phyloP scores from a whole-genome alignment of 2,329 filamentous ascomycete genomes.

The Aspergillus vadensis region DNA sequence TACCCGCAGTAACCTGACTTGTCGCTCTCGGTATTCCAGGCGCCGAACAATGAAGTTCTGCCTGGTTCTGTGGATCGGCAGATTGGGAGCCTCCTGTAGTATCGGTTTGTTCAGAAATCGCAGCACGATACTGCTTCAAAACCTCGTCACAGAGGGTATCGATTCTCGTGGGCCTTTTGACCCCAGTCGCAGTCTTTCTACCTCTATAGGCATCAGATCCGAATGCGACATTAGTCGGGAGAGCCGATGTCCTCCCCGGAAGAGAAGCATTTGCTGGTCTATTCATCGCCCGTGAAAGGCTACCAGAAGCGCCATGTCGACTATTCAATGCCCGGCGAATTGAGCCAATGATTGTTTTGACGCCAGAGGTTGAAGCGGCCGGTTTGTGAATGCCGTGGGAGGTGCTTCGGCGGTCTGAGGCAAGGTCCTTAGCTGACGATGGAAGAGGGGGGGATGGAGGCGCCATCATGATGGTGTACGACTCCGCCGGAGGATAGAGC shows the following conservation, averaged over 20 bases:
- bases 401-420: constrained; percentile 33
- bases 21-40: constrained; percentile 35
- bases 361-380: constrained; percentile 58
- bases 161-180: constrained; percentile 64
- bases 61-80: neutral
- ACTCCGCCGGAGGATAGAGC: constrained; percentile 76
- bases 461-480: constrained; percentile 71
- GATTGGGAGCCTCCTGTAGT: neutral
- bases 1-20: constrained; percentile 72
- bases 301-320: constrained; percentile 42
- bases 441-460: constrained; percentile 50
- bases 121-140: constrained; percentile 75
- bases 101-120: constrained; percentile 51
- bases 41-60: neutral
- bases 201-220: constrained; percentile 48
- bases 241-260: constrained; percentile 42
- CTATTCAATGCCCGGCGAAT: constrained; percentile 80
- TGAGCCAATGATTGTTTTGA: constrained; percentile 83
- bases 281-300: constrained; percentile 38
- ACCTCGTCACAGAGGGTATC: constrained; percentile 80
- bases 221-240: constrained; percentile 50
- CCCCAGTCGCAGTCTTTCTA: constrained; percentile 36
- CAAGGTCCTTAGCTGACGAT: constrained; percentile 28
- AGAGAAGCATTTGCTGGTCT: constrained; percentile 36
- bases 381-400: constrained; percentile 31